Evolutionary conservation across 805 yeast species (phyloP).

Genomic region (Yamadazyma kitorensis): DNA sequence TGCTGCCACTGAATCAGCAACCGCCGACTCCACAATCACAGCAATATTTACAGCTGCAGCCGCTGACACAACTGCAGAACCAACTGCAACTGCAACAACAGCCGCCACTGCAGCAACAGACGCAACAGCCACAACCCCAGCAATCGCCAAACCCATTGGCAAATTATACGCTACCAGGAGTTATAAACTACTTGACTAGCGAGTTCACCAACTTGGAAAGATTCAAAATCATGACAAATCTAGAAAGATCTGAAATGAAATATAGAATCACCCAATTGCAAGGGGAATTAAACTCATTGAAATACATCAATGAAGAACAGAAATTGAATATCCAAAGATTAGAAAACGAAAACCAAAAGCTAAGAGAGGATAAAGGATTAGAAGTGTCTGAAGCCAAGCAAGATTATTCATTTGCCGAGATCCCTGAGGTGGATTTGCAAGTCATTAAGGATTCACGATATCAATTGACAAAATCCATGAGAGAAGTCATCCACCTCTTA

Average conservation of each 20-base stretch:
- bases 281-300: constrained; percentile 48
- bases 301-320: constrained; percentile 41
- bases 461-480: constrained; percentile 34
- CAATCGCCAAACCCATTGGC: constrained; percentile 33
- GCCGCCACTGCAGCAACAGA: constrained; percentile 4
- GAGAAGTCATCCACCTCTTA: constrained; percentile 31
- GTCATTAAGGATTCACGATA: constrained; percentile 29
- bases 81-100: constrained; percentile 9
- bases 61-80: constrained; percentile 1
- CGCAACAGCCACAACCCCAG: constrained; percentile 11
- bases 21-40: constrained; percentile 11
- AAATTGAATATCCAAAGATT: constrained; percentile 35
- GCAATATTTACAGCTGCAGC: constrained; percentile 6
- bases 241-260: constrained; percentile 53
- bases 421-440: constrained; percentile 34
- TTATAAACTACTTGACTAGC: constrained; percentile 56
- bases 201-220: constrained; percentile 48
- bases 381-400: not conserved
- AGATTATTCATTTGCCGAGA: constrained; percentile 10
- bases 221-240: constrained; percentile 47
- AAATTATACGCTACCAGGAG: constrained; percentile 53
- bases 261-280: constrained; percentile 50
- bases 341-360: constrained; percentile 24
- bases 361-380: constrained; percentile 3
- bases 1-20: constrained; percentile 5